Percentiles rank a stretch among this genome's conserved stretches.
phyloP scores from a whole-genome alignment of 805 yeast species.

The Saccharomycopsis selenospora region DNA sequence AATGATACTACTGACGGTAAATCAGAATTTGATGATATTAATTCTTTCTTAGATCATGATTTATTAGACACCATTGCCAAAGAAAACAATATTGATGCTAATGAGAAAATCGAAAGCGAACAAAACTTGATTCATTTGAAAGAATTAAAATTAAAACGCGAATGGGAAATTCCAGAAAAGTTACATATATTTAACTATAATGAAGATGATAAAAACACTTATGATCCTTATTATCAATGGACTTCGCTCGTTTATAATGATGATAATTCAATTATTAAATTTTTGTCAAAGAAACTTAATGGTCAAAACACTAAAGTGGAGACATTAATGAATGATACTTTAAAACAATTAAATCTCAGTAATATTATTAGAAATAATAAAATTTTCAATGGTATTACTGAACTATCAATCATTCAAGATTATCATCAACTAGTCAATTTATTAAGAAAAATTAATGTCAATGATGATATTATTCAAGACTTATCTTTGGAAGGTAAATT shows the following conservation, averaged over 20 bases:
- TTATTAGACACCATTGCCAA: constrained; percentile 7
- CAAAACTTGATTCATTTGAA: background rate
- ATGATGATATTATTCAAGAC: background rate
- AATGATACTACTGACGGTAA: background rate
- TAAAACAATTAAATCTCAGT: too few relatives aligned
- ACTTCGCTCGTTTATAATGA: background rate
- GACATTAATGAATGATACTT: too few relatives aligned
- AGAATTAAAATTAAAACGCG: background rate
- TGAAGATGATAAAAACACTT: background rate
- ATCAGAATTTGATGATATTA: background rate
- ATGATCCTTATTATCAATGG: background rate
- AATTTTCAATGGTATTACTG: too few relatives aligned
- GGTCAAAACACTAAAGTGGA: too few relatives aligned
- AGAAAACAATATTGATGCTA: constrained; percentile 6
- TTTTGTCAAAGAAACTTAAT: too few relatives aligned
- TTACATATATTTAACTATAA: background rate
- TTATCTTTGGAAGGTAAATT: background rate
- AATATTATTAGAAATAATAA: background rate
- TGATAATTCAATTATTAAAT: too few relatives aligned
- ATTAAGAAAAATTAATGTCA: background rate
- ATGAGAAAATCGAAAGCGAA: constrained; percentile 2
- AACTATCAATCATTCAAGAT: background rate
- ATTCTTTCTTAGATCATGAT: constrained; percentile 8
- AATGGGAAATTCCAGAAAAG: background rate
- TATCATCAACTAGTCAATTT: background rate